phyloP scores from a whole-genome alignment of 768 basidiomycete genomes.

The Pleurotus djamor region DNA sequence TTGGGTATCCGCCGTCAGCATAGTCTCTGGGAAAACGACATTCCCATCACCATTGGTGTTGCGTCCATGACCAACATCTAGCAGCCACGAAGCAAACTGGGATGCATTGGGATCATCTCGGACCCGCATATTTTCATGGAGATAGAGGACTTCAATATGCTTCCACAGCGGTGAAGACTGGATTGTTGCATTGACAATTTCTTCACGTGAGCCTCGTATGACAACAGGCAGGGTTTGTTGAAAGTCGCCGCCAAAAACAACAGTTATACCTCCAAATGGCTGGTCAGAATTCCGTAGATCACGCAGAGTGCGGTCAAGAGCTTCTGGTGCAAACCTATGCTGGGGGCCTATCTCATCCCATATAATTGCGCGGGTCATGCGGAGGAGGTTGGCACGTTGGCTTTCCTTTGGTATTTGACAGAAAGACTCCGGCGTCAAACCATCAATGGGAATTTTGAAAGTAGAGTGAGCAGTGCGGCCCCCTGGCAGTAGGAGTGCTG shows the following conservation, averaged over 20 bases:
- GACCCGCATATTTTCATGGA: constrained; percentile 34
- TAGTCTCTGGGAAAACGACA: neutral
- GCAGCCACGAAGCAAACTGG: constrained; percentile 28
- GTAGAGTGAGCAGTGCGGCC: constrained; percentile 46
- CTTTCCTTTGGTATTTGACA: constrained; percentile 26
- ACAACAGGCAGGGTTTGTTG: constrained; percentile 39
- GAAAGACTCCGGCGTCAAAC: neutral
- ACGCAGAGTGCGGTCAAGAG: constrained; percentile 26
- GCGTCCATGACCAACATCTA: constrained; percentile 27
- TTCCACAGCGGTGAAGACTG: too few relatives aligned
- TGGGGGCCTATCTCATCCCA: constrained; percentile 38
- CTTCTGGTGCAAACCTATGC: constrained; percentile 28
- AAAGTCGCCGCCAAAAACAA: constrained; percentile 40
- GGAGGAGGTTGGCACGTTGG: constrained; percentile 21
- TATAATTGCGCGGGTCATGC: constrained; percentile 24
- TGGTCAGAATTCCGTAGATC: constrained; percentile 20
- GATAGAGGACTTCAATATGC: too few relatives aligned
- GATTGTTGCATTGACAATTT: constrained; percentile 14
- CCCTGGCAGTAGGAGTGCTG: constrained; percentile 38
- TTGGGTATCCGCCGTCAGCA: neutral
- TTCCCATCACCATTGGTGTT: neutral
- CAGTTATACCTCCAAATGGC: constrained; percentile 31
- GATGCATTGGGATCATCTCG: constrained; percentile 19
- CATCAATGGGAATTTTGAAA: constrained; percentile 42
- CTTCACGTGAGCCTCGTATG: constrained; percentile 29